phyloP scores from a whole-genome alignment of 768 basidiomycete genomes.

The Termitomyces sp. region DNA sequence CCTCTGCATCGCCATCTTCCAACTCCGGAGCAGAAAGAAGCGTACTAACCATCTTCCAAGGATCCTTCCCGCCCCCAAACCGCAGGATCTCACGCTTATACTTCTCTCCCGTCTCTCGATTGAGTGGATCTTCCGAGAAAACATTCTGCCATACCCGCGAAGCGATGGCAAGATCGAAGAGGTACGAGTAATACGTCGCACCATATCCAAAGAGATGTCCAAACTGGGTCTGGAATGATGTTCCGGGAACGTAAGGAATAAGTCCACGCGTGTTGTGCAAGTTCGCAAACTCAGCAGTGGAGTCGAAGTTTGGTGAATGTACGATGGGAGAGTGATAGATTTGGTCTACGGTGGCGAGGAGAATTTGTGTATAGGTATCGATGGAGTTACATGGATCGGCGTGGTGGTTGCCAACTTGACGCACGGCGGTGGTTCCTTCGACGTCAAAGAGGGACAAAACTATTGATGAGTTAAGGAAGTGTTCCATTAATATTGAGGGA shows the following conservation, averaged over 20 bases:
- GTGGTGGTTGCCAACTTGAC: constrained; percentile 61
- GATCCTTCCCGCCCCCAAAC: constrained; percentile 87
- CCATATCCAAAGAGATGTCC: constrained; percentile 96
- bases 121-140: constrained; percentile 67
- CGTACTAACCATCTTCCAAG: constrained; percentile 87
- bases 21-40: constrained; percentile 65
- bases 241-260: constrained; percentile 79
- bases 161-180: constrained; percentile 95
- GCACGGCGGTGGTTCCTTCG: constrained; percentile 40
- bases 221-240: constrained; percentile 94
- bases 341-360: constrained; percentile 88
- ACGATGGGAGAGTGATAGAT: constrained; percentile 77
- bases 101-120: constrained; percentile 73
- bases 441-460: constrained; percentile 79
- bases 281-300: constrained; percentile 60
- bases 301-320: constrained; percentile 59
- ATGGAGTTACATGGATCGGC: constrained; percentile 77
- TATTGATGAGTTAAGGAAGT: constrained; percentile 82
- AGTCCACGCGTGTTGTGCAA: constrained; percentile 70
- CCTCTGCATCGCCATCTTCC: constrained; percentile 67
- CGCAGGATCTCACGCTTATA: constrained; percentile 74
- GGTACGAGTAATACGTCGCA: constrained; percentile 96
- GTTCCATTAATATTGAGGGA: constrained; percentile 98
- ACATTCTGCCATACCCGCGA: constrained; percentile 83
- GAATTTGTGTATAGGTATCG: constrained; percentile 88